Evolutionary conservation across 352 stramenopile genomes (phyloP), one percentile per base, ranked within the genome.

Genomic region (Nothophytophthora sp.): DNA sequence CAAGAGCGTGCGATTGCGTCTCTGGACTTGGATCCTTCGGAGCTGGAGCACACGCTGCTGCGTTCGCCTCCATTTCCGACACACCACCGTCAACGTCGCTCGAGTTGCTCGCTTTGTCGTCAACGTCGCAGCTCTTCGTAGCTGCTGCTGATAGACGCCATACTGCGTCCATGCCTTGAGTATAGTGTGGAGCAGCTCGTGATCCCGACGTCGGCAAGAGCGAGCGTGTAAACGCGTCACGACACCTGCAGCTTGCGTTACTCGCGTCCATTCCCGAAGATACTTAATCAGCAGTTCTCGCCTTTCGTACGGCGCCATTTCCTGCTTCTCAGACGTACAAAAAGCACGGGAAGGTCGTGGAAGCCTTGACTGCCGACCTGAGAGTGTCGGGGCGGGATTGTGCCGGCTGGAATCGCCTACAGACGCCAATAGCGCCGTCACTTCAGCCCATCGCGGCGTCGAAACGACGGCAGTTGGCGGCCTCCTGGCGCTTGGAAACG

Each of bases 371-470:
- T 20, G 13, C 12, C 29, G 38, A 24, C 12, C n/a, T 6, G 9
- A 19, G n/a, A 29, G 13, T 9, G 18, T 23, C 36, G n/a, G 16
- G 50, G 1, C 27, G 30, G 29, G 1, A 15, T 44, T 47, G 52
- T 58, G 20, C 13, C 3, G n/a, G 20, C 29, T 7, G 9, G 32
- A 27, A 1, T 23, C 37, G 43, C n/a, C 54, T 42, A 61, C 49
- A 27, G 60, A 69, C 28, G 60, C 60, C 55, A 69, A 35, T 18
- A 69, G 28, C 44, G 43, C 28, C 38, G 60, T 69, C 38, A 69
- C 55, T 58, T 61, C 19, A 8, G 45, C 54, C 60, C 60, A 69
- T 57, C 64, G 64, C 13, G 60, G 33, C 8, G 37, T 19, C 11
- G 41, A 46, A 41, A 20, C 25, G 8, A 38, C 27, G 1, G 29